A percentile compares a stretch with the other conserved stretches of the same genome.
Evolutionary conservation across 768 basidiomycete genomes (phyloP).

Genomic region (Porpolomopsis calyptriformis): DNA sequence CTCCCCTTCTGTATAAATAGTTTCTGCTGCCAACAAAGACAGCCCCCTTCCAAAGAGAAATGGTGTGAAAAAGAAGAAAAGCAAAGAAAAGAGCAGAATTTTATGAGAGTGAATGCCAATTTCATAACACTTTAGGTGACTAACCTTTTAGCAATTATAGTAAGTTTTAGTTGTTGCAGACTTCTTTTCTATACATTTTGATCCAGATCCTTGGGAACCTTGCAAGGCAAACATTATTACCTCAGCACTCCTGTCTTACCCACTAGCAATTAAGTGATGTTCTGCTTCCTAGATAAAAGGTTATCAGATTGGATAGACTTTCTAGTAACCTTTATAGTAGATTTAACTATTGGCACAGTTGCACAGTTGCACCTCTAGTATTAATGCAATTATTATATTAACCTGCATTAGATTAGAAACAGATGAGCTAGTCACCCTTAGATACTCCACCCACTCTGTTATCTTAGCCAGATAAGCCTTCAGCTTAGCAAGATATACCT

Average conservation of each 20-base stretch:
- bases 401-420: not conserved
- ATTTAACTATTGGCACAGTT: not conserved
- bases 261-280: not conserved
- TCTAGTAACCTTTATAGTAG: not conserved
- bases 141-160: too few relatives aligned
- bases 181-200: too few relatives aligned
- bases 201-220: too few relatives aligned
- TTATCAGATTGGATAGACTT: not conserved
- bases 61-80: too few relatives aligned
- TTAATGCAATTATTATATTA: not conserved
- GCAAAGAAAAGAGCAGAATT: too few relatives aligned
- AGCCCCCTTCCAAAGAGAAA: too few relatives aligned
- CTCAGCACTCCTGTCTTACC: not conserved
- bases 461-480: not conserved
- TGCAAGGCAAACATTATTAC: too few relatives aligned
- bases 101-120: too few relatives aligned
- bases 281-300: not conserved
- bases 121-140: too few relatives aligned
- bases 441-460: not conserved
- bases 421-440: not conserved
- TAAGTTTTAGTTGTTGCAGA: too few relatives aligned
- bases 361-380: not conserved
- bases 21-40: too few relatives aligned
- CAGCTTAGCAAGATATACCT: not conserved
- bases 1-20: too few relatives aligned